Conservation (phyloP, 23 red algal genomes). For the Cyanidioschyzon merolae region DNA sequence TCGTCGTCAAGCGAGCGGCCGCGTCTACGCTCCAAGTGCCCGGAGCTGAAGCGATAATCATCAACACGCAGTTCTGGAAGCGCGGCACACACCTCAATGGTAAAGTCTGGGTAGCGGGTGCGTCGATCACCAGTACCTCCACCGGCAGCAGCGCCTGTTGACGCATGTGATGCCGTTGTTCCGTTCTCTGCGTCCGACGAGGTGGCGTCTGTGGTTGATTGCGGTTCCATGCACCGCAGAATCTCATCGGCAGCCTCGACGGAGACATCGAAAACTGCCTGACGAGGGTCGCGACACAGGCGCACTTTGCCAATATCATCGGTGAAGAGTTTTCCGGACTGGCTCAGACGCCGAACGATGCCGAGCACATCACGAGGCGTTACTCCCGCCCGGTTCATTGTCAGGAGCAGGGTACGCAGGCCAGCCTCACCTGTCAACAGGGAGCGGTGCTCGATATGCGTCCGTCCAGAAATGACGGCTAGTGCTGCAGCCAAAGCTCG, state of each 20-base stretch:
- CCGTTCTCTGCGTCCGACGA: no score
- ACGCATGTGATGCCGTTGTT: no score
- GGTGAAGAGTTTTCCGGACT: constrained; percentile 10
- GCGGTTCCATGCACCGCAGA: not conserved
- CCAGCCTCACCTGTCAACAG: constrained; percentile 62
- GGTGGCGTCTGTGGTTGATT: not conserved
- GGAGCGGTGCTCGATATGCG: constrained; percentile 43
- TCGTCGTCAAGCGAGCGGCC: not conserved
- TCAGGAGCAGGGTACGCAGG: constrained; percentile 55
- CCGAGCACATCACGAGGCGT: constrained; percentile 32
- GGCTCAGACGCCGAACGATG: constrained; percentile 38
- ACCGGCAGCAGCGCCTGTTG: not conserved
- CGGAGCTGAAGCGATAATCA: not conserved
- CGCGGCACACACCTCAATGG: not conserved
- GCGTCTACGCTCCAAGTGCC: not conserved
- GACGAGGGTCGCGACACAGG: constrained; percentile 44
- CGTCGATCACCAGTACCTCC: not conserved
- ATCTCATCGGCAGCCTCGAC: constrained; percentile 33
- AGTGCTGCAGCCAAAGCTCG: constrained; percentile 56
- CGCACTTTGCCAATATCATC: constrained; percentile 56
- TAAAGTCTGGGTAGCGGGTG: no score
- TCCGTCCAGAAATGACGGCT: constrained; percentile 53
- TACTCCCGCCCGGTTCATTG: constrained; percentile 2
- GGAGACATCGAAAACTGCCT: constrained; percentile 63
- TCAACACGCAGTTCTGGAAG: not conserved